A percentile compares a stretch with the other conserved stretches of the same genome.
Evolutionary conservation across 2,329 filamentous ascomycete species (phyloP).

Genomic region (Thelonectria discophora): DNA sequence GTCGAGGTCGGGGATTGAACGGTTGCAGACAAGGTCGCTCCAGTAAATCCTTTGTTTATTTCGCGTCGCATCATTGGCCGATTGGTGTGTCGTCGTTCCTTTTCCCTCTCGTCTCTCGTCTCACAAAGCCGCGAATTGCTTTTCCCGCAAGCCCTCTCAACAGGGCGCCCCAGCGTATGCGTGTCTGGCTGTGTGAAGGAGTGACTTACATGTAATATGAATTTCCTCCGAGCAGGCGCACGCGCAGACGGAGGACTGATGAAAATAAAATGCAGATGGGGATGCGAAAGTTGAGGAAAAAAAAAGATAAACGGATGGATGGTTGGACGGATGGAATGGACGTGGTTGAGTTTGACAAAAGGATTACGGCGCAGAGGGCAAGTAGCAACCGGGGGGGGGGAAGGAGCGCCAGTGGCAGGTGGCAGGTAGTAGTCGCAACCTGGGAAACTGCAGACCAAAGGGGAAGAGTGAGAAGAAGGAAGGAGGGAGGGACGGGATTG

Average conservation of each 20-base stretch:
- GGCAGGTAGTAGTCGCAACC: constrained; percentile 26
- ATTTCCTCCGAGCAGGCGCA: constrained; percentile 37
- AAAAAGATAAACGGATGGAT: constrained; percentile 30
- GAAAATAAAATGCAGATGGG: constrained; percentile 29
- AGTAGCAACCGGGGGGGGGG: constrained; percentile 32
- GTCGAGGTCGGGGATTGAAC: constrained; percentile 10
- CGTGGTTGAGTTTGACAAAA: constrained; percentile 36
- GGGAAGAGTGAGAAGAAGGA: constrained; percentile 27
- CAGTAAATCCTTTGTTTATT: constrained; percentile 26
- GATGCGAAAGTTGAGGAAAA: constrained; percentile 33
- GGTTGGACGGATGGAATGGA: constrained; percentile 33
- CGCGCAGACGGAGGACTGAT: constrained; percentile 30
- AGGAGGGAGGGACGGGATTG: constrained; percentile 14
- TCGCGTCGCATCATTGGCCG: constrained; percentile 25
- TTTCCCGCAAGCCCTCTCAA: constrained; percentile 10
- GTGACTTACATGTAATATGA: constrained; percentile 38
- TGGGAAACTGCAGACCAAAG: constrained; percentile 39
- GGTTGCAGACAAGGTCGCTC: constrained; percentile 16
- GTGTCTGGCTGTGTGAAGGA: constrained; percentile 15
- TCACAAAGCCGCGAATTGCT: constrained; percentile 21
- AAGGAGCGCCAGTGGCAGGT: constrained; percentile 31
- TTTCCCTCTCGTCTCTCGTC: constrained; percentile 27
- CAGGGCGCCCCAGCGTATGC: constrained; percentile 17
- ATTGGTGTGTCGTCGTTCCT: constrained; percentile 26
- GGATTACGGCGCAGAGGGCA: constrained; percentile 37